Conservation (phyloP, 352 stramenopile species). For the Pythium oligandrum region DNA sequence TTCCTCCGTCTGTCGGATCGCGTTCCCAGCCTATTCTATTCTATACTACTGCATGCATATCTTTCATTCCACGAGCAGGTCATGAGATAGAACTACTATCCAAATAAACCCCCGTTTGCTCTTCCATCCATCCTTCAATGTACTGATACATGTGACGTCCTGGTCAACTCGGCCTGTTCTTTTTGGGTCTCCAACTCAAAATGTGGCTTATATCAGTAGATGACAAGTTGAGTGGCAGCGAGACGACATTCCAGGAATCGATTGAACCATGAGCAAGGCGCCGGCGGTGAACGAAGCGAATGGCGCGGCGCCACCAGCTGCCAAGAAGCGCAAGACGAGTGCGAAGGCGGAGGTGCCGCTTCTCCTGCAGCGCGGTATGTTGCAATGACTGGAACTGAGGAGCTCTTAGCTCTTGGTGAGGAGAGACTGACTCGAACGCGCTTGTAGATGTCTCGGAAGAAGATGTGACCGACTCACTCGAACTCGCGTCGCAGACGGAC, state of each 20-base stretch:
- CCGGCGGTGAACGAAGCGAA: neutral
- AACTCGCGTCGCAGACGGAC: constrained; percentile 48
- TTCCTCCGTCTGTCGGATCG: too few species aligned
- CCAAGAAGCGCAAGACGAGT: constrained; percentile 56
- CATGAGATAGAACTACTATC: too few species aligned
- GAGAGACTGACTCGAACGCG: too few species aligned
- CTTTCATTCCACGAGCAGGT: constrained; percentile 2
- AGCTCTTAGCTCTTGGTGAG: too few species aligned
- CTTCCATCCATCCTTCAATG: too few species aligned
- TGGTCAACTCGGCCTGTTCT: too few species aligned
- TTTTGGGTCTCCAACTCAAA: too few species aligned
- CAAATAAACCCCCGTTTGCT: too few species aligned
- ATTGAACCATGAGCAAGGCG: neutral
- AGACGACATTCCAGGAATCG: too few species aligned
- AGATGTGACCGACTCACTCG: constrained; percentile 53
- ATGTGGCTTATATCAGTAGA: too few species aligned
- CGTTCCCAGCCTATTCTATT: neutral
- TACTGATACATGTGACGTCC: too few species aligned
- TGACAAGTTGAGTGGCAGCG: too few species aligned
- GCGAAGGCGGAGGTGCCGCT: constrained; percentile 34
- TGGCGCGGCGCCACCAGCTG: constrained; percentile 10
- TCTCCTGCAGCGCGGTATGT: constrained; percentile 25
- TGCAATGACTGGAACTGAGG: neutral
- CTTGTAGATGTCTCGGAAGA: constrained; percentile 26
- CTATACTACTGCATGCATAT: constrained; percentile 12